Evolutionary conservation across 202 grass and related monocot genomes (phyloP), one percentile per base, ranked within the genome.

Genomic region (Carex arenaria): DNA sequence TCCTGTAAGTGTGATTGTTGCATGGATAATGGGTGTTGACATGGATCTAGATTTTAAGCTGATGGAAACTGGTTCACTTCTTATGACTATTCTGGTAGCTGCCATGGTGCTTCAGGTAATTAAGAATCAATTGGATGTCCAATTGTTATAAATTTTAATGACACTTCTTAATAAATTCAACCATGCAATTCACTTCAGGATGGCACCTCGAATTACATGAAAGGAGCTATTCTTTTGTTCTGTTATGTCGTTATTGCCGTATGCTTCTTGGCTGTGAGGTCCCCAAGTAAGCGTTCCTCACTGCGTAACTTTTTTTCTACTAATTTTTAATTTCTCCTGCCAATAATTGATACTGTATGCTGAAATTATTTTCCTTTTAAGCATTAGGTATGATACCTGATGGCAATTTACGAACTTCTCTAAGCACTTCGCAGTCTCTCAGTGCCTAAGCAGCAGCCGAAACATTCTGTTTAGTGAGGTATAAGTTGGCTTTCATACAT

Each of bases 11-110:
- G 86, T 90, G 57, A 85, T 99, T 87, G 89, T 96, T 5, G 93
- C 93, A 56, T 99, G 96, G 96, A 89, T 89, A 64, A 93, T 83
- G 36, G 91, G 89, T 19, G 81, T 99, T 49, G 62, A 88, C 8
- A 95, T 99, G 96, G 96, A 99, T 90, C 96, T 99, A 12, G 90
- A 94, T 80, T 92, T 99, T 87, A 94, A 94, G 43, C 67, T 99
- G 18, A 53, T 99, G 3, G 96, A 99, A 69, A 99, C 93, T 4
- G 88, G 77, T 51, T 86, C 88, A 56, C 78, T 95, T 18, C 81
- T 99, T 40, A 42, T 95, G 47, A 61, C 96, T 72, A 92, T 95
- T 72, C 45, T 99, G 9, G 88, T 99, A 13, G 90, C 93, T 11
- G 62, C 96, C n/a, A 91, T 90, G 52, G 83, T 87, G 7, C 91